These are phyloP conservation scores for Arthroderma sp. DNA, from an alignment of 2,329 filamentous ascomycete species.

Conservation along the genomic window DNA sequence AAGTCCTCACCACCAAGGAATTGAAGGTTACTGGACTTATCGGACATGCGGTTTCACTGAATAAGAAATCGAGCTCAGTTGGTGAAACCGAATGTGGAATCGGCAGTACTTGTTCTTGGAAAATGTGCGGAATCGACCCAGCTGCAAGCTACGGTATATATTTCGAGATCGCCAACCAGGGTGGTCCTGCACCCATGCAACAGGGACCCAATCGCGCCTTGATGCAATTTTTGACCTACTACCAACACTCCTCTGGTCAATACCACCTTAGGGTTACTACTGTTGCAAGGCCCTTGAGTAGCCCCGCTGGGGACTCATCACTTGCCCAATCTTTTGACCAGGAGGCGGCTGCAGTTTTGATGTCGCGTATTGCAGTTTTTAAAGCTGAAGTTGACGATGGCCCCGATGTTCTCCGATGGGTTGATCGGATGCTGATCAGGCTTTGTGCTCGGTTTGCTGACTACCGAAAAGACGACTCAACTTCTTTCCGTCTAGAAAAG, in stretches of 20 bases:
- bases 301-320: constrained; percentile 83
- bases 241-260: constrained; percentile 91
- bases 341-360: constrained; percentile 90
- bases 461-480: constrained; percentile 94
- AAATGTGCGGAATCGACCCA: constrained; percentile 97
- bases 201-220: constrained; percentile 82
- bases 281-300: constrained; percentile 77
- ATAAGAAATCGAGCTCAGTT: constrained; percentile 95
- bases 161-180: constrained; percentile 93
- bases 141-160: constrained; percentile 89
- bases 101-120: constrained; percentile 97
- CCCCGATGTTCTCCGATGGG: constrained; percentile 95
- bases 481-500: constrained; percentile 92
- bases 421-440: constrained; percentile 94
- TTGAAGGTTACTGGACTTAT: constrained; percentile 96
- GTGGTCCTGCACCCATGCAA: constrained; percentile 70
- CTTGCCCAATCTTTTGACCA: constrained; percentile 97
- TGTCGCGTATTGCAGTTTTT: constrained; percentile 98
- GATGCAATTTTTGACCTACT: constrained; percentile 97
- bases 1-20: constrained; percentile 94
- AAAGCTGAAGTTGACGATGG: constrained; percentile 98
- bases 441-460: constrained; percentile 94
- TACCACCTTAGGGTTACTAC: constrained; percentile 95
- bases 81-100: constrained; percentile 97
- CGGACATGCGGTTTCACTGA: constrained; percentile 87